Base-by-base conservation (phyloP, 2,329 filamentous ascomycete genomes). In the Exophiala viscosa region DNA sequence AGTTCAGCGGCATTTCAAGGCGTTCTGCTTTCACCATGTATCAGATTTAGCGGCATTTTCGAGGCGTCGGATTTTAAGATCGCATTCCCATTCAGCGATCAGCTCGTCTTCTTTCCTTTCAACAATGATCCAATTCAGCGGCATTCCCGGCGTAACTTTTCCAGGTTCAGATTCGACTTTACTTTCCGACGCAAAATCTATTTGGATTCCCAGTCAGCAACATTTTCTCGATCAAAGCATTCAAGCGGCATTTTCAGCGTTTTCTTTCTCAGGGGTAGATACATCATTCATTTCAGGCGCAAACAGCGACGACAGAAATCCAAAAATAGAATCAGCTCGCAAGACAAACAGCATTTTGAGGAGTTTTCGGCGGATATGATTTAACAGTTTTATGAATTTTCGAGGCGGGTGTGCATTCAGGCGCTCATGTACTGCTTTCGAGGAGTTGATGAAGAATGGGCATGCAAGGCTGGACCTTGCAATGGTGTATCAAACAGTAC, bases 241-340 rank as follows among this genome's bases (percentile, higher is more conserved):
- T 38, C n/a, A n/a, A 45, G 35, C 34, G 46, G 44, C 35, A 43
- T 53, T 44, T 48, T 50, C 28, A 20, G 44, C 28, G 42, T 52
- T 49, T 48, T 61, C 56, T 33, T 52, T 47, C 40, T 51, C 18
- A n/a, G n/a, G 42, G 32, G 40, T 23, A 31, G 34, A 48, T 10
- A 34, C 8, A 51, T 11, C n/a, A 44, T 7, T 23, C 40, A 44
- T 31, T 51, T 15, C 28, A 28, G 23, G 5, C 5, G 3, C 23
- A 38, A 51, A n/a, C 28, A 45, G 5, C 38, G 11, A 40, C 17
- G 14, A 40, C 14, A 5, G n/a, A 15, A 20, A 17, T 18, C 20
- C 4, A 18, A 9, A 18, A 14, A 40, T 48, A 9, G 14, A 23
- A 3, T 15, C 35, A 48, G 20, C 28, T 41, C 36, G 23, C 39